Evolutionary conservation across 2,329 filamentous ascomycete genomes (phyloP).

Genomic region (Penicillium italicum): DNA sequence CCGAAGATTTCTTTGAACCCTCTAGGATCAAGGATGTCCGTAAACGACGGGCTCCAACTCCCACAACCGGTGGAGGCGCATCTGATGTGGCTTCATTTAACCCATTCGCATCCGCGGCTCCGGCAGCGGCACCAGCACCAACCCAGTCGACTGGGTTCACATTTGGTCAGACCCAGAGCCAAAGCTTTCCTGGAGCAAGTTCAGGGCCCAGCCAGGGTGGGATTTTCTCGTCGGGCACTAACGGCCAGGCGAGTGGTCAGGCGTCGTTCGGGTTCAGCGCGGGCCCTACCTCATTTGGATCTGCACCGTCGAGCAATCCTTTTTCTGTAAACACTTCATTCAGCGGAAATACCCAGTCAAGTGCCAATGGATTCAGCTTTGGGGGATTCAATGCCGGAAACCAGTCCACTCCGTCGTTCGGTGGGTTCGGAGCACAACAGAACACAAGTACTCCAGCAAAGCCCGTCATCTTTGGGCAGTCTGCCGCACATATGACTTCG

Average conservation of each 20-base stretch:
- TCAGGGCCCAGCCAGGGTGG: constrained; percentile 11
- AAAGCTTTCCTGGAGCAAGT: constrained; percentile 23
- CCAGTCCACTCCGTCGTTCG: constrained; percentile 11
- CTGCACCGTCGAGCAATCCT: constrained; percentile 12
- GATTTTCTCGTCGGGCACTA: constrained; percentile 21
- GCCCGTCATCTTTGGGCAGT: constrained; percentile 16
- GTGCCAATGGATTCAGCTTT: constrained; percentile 9
- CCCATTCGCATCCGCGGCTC: constrained; percentile 11
- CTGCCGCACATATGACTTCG: constrained; percentile 5
- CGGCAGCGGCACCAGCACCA: constrained; percentile 11
- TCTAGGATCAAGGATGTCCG: constrained; percentile 31
- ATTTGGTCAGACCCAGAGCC: constrained; percentile 22
- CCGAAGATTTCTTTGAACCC: background rate
- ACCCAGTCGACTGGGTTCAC: constrained; percentile 15
- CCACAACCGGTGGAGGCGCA: constrained; percentile 12
- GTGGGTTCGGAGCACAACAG: constrained; percentile 14
- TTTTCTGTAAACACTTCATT: constrained; percentile 14
- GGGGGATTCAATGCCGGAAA: constrained; percentile 6
- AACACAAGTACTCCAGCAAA: constrained; percentile 5
- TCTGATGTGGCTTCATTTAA: constrained; percentile 6
- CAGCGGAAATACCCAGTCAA: constrained; percentile 3
- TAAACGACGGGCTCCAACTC: constrained; percentile 17
- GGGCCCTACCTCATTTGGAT: constrained; percentile 2
- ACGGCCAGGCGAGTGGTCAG: constrained; percentile 4
- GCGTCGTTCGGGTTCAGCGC: constrained; percentile 18